Conservation (phyloP, 805 yeast genomes). For the Kurtzmaniella cleridarum region DNA sequence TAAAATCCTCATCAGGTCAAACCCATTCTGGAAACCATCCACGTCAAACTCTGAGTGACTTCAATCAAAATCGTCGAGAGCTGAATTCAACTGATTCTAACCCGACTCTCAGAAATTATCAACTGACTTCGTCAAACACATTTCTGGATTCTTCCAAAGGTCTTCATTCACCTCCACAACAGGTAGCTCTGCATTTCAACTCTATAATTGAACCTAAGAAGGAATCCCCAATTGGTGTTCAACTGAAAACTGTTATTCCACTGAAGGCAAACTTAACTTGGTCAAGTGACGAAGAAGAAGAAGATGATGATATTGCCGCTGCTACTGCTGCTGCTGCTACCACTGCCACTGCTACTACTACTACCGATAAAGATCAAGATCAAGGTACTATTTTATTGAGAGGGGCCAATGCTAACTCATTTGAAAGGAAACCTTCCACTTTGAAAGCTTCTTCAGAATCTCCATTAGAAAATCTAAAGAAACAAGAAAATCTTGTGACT, state of each 20-base stretch:
- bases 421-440: slow-evolving; percentile 2
- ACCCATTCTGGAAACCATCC: slow-evolving; percentile 3
- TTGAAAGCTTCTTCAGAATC: slow-evolving; percentile 2
- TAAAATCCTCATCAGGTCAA: not conserved
- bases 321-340: not conserved
- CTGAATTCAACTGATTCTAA: not conserved
- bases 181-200: not conserved
- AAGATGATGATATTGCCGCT: slow-evolving; percentile 6
- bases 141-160: not conserved
- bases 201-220: not conserved
- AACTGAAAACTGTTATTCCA: slow-evolving; percentile 72
- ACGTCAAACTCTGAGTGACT: slow-evolving; percentile 2
- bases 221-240: slow-evolving; percentile 36
- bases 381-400: not conserved
- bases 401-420: not conserved
- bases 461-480: not conserved
- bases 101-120: not conserved
- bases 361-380: slow-evolving; percentile 45
- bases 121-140: not conserved
- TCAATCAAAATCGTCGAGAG: slow-evolving; percentile 5
- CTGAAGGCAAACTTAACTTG: slow-evolving; percentile 80
- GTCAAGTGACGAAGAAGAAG: slow-evolving; percentile 75
- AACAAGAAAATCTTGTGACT: not conserved
- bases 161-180: not conserved
- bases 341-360: not conserved